These are phyloP conservation scores for Gastrolobium villosum DNA, from an alignment of 306 rosid genomes.

Conservation along the genomic window DNA sequence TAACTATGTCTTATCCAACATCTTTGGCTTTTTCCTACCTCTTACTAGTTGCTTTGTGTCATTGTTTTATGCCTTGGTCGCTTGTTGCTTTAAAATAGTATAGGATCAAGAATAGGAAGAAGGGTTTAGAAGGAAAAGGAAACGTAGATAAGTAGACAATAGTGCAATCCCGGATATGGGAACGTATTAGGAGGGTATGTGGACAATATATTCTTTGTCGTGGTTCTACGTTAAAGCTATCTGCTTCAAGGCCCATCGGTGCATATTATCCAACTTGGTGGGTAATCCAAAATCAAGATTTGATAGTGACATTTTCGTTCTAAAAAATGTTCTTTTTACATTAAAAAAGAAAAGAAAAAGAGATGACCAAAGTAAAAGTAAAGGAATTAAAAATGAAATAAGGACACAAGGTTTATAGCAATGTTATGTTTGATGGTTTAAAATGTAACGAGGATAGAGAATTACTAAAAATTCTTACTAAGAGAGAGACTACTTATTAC, in stretches of 20 bases:
- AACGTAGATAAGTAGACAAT: slow-evolving; percentile 30
- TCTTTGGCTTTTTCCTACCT: neutral
- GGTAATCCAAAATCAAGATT: neutral
- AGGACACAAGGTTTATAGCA: too few relatives aligned
- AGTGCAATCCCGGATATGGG: slow-evolving; percentile 13
- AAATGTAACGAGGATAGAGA: too few relatives aligned
- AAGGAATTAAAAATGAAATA: neutral
- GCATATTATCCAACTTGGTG: slow-evolving; percentile 41
- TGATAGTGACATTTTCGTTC: neutral
- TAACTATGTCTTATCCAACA: neutral
- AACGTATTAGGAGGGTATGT: neutral
- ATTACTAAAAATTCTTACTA: too few relatives aligned
- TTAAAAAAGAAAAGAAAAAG: neutral
- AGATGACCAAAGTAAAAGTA: neutral
- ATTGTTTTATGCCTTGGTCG: slow-evolving; percentile 9
- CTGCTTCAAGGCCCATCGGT: neutral
- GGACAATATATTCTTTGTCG: slow-evolving; percentile 41
- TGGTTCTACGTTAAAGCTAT: slow-evolving; percentile 38
- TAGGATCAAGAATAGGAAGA: slow-evolving; percentile 14
- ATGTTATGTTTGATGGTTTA: too few relatives aligned
- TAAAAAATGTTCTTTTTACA: neutral
- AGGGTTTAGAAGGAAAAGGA: slow-evolving; percentile 39
- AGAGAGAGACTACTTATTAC: too few relatives aligned
- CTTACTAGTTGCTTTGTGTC: neutral
- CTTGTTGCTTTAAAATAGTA: slow-evolving; percentile 7